Evolutionary conservation across 352 stramenopile genomes (phyloP).

Genomic region (Globisporangium uncinulatum): DNA sequence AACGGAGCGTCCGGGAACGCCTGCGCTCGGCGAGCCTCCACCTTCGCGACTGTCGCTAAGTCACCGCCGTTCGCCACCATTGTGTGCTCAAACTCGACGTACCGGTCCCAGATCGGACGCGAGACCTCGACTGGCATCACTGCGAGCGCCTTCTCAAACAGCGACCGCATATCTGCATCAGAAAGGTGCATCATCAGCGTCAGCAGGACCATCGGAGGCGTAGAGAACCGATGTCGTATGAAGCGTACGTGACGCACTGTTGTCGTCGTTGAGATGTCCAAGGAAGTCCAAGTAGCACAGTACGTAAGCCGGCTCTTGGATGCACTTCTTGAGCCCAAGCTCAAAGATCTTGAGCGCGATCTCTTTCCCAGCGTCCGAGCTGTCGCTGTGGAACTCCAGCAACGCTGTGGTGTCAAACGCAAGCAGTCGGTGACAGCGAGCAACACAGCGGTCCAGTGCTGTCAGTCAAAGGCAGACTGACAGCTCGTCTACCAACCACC

Average conservation of each 20-base stretch:
- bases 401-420: conserved; percentile 31
- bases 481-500: conserved; percentile 2
- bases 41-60: conserved; percentile 74
- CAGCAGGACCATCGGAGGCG: neutral
- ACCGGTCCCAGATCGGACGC: conserved; percentile 82
- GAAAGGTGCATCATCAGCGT: neutral
- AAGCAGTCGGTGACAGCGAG: neutral
- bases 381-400: conserved; percentile 85
- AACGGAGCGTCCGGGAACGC: conserved; percentile 74
- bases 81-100: conserved; percentile 83
- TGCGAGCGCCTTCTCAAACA: conserved; percentile 86
- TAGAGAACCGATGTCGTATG: no score
- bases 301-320: conserved; percentile 80
- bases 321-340: conserved; percentile 84
- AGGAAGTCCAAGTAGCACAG: conserved; percentile 86
- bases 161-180: conserved; percentile 72
- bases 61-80: conserved; percentile 83
- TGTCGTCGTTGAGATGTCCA: conserved; percentile 84
- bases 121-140: conserved; percentile 80
- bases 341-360: conserved; percentile 89
- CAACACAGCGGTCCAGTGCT: neutral
- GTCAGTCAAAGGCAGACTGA: no score
- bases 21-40: conserved; percentile 72
- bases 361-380: conserved; percentile 73
- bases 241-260: no score